Conservation (phyloP, 306 rosid genomes). For the Pyrus communis region DNA sequence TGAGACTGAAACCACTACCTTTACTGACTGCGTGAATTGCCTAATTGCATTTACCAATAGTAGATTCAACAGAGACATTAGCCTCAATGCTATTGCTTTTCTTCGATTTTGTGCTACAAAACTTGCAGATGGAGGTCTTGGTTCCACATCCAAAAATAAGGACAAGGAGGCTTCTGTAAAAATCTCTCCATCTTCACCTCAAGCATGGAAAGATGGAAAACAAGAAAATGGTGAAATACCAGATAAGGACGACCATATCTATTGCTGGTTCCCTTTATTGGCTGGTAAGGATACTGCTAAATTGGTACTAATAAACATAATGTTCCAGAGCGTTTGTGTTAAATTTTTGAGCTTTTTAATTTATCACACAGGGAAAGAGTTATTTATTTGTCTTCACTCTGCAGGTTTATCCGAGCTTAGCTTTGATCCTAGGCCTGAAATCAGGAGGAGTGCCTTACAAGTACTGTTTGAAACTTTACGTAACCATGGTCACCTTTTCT, state of each 20-base stretch:
- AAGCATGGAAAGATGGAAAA: constrained; percentile 52
- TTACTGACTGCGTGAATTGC: constrained; percentile 97
- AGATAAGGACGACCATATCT: constrained; percentile 75
- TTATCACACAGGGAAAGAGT: not conserved
- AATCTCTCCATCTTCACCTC: constrained; percentile 47
- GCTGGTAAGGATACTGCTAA: constrained; percentile 57
- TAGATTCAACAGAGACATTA: constrained; percentile 87
- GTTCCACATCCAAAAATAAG: constrained; percentile 63
- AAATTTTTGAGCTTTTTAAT: not conserved
- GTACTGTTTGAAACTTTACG: constrained; percentile 90
- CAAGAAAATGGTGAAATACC: constrained; percentile 52
- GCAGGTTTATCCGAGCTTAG: constrained; percentile 98
- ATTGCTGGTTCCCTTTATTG: constrained; percentile 97
- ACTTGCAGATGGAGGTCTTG: constrained; percentile 89
- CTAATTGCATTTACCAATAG: constrained; percentile 93
- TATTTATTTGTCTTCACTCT: constrained; percentile 18
- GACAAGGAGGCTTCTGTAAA: constrained; percentile 63
- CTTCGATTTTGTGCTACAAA: constrained; percentile 95
- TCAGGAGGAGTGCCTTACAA: constrained; percentile 88
- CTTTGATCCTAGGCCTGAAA: constrained; percentile 97
- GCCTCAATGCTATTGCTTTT: constrained; percentile 92
- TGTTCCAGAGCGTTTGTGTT: not conserved
- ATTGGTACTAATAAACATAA: constrained; percentile 2
- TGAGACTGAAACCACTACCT: constrained; percentile 97
- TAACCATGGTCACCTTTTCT: constrained; percentile 95